A percentile compares a stretch with the other conserved stretches of the same genome.
Conservation (phyloP, 108 stramenopile genomes). For the Skeletonema marinoi region DNA sequence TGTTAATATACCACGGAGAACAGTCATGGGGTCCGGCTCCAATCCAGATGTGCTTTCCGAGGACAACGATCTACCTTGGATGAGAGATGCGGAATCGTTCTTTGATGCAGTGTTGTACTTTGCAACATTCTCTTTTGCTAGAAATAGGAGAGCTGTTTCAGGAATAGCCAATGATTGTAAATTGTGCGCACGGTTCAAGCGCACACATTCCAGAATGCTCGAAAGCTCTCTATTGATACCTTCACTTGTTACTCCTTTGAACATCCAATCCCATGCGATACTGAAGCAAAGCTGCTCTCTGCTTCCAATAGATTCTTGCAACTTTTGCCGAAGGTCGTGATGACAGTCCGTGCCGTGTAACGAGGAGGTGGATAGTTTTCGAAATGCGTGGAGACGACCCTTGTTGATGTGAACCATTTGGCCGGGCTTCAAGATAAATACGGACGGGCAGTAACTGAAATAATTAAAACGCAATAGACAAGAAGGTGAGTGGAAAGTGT, state of each 20-base stretch:
- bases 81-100: not conserved
- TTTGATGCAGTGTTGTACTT: conserved; percentile 6
- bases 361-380: conserved; percentile 60
- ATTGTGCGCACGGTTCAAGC: conserved; percentile 52
- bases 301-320: conserved; percentile 18
- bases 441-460: conserved; percentile 82
- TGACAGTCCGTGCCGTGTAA: conserved; percentile 73
- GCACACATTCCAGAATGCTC: conserved; percentile 61
- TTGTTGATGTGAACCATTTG: conserved; percentile 90
- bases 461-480: conserved; percentile 2
- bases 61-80: not conserved
- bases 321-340: conserved; percentile 38
- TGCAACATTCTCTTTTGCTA: conserved; percentile 52
- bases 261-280: conserved; percentile 94
- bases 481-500: not conserved
- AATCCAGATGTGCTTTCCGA: not conserved
- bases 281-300: conserved; percentile 69
- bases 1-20: conserved; percentile 47
- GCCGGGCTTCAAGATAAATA: conserved; percentile 86
- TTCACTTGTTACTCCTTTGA: conserved; percentile 60
- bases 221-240: conserved; percentile 78
- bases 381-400: conserved; percentile 90
- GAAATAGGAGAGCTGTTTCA: conserved; percentile 68
- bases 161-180: conserved; percentile 80
- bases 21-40: conserved; percentile 17